Percentiles rank a stretch among this genome's conserved stretches.
phyloP scores from a whole-genome alignment of 2,329 filamentous ascomycete genomes.

The Phyllosticta citriasiana region DNA sequence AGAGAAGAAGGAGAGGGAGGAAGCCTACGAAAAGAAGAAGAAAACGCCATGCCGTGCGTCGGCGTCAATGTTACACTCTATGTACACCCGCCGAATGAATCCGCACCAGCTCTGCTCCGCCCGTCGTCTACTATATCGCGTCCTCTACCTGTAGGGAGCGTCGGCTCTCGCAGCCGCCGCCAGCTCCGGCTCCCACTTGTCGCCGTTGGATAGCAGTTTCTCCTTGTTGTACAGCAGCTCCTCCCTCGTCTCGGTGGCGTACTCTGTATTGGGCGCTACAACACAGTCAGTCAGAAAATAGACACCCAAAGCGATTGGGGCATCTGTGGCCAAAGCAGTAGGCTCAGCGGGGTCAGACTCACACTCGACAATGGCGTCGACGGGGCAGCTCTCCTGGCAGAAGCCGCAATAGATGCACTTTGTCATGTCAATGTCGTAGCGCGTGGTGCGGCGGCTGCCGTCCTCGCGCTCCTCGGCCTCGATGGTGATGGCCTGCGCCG shows the following conservation, averaged over 20 bases:
- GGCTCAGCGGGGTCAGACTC: slow-evolving; percentile 19
- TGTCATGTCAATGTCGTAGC: slow-evolving; percentile 99
- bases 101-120: background rate
- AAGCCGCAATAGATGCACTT: slow-evolving; percentile 99
- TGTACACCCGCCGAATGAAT: slow-evolving; percentile 8
- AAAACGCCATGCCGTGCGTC: slow-evolving; percentile 1
- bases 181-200: slow-evolving; percentile 88
- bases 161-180: slow-evolving; percentile 87
- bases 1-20: background rate
- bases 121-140: background rate
- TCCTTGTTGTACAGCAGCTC: slow-evolving; percentile 98
- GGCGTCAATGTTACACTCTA: slow-evolving; percentile 8
- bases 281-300: slow-evolving; percentile 13
- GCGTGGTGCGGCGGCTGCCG: slow-evolving; percentile 85
- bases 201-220: slow-evolving; percentile 68
- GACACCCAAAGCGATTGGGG: background rate
- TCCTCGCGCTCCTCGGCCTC: slow-evolving; percentile 97
- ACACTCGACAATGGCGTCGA: slow-evolving; percentile 83
- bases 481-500: slow-evolving; percentile 96
- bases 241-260: slow-evolving; percentile 71
- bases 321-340: background rate
- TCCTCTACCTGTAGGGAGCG: slow-evolving; percentile 55
- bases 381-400: slow-evolving; percentile 97
- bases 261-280: slow-evolving; percentile 59
- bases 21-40: background rate